Evolutionary conservation across 805 yeast genomes (phyloP), one percentile per base, ranked within the genome.

Genomic region (Schwanniomyces pseudopolymorphus): DNA sequence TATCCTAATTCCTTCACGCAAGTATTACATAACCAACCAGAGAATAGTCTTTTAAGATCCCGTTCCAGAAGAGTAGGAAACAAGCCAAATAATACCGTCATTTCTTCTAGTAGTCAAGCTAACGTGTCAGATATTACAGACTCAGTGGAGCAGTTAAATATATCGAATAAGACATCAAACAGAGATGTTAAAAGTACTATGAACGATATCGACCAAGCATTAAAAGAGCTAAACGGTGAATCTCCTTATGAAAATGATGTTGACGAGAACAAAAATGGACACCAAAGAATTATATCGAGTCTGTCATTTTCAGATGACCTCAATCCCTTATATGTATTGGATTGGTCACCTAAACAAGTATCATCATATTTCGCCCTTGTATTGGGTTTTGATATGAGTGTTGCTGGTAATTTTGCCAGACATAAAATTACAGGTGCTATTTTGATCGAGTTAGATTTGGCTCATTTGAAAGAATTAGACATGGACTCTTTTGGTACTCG

Each of bases 401-500:
- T 86, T n/a, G 84, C 95, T 1, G 83, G 86, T 0, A 83, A 87
- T 58, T 94, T 94, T 64, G 82, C 84, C 5, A 80, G 84, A 55
- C 98, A 94, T 66, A 89, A 90, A 57, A 89, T 94, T 48, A 85
- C 91, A 1, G 99, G 99, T 24, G 71, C 81, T 5, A 92, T 94
- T 44, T 67, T 94, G 39, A 73, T 94, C 44, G 95, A 91, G 65
- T 75, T 94, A 51, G 97, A 92, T 58, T 74, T 92, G 50, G 78
- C 89, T 1, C 87, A 87, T 58, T 75, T 94, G 58, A 94, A 92
- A 63, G 99, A 94, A 65, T 72, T 94, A 47, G 99, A 91, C 46
- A 92, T 94, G 43, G 77, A 81, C 41, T 87, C 96, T 3, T 94
- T 94, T 70, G 99, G 99, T 22, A 91, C 97, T 0, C 78, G 99